A percentile compares a stretch with the other conserved stretches of the same genome.
phyloP scores from a whole-genome alignment of 2,329 filamentous ascomycete genomes.

The Ceratocystis destructans region DNA sequence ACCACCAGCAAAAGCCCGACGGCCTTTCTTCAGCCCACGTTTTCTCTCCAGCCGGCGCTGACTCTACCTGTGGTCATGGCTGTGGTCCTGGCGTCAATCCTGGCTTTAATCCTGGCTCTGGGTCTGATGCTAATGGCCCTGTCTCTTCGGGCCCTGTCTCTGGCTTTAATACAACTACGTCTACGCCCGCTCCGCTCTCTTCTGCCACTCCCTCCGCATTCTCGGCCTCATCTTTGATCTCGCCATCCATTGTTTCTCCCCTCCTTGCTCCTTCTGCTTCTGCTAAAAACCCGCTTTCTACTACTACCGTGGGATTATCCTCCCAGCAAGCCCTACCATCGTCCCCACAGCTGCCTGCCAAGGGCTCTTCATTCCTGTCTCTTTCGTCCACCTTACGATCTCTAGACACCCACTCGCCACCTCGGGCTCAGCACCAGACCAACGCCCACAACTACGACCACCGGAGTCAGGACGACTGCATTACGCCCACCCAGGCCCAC shows the following conservation, averaged over 20 bases:
- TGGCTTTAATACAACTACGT: slow-evolving; percentile 18
- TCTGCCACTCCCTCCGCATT: slow-evolving; percentile 18
- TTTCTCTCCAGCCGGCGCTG: slow-evolving; percentile 8
- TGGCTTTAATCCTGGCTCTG: slow-evolving; percentile 5
- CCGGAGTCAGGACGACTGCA: background rate
- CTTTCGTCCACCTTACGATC: slow-evolving; percentile 13
- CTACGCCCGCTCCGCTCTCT: slow-evolving; percentile 20
- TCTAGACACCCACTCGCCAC: slow-evolving; percentile 3
- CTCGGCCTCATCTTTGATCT: slow-evolving; percentile 12
- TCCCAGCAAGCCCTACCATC: slow-evolving; percentile 12
- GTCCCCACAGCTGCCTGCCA: slow-evolving; percentile 8
- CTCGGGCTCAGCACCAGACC: background rate
- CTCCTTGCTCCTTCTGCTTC: slow-evolving; percentile 4
- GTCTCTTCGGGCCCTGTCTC: slow-evolving; percentile 19
- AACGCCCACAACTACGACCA: background rate
- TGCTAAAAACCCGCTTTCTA: slow-evolving; percentile 11
- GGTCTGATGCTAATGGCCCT: background rate
- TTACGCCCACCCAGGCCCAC: background rate
- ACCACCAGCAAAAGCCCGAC: slow-evolving; percentile 1
- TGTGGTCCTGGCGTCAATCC: slow-evolving; percentile 5
- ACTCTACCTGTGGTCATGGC: slow-evolving; percentile 8
- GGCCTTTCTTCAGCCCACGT: slow-evolving; percentile 15
- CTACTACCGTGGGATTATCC: slow-evolving; percentile 15
- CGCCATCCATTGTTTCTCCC: background rate
- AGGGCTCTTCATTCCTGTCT: slow-evolving; percentile 8